phyloP scores from a whole-genome alignment of 106 monocot species.

The Dendrobium catenatum region DNA sequence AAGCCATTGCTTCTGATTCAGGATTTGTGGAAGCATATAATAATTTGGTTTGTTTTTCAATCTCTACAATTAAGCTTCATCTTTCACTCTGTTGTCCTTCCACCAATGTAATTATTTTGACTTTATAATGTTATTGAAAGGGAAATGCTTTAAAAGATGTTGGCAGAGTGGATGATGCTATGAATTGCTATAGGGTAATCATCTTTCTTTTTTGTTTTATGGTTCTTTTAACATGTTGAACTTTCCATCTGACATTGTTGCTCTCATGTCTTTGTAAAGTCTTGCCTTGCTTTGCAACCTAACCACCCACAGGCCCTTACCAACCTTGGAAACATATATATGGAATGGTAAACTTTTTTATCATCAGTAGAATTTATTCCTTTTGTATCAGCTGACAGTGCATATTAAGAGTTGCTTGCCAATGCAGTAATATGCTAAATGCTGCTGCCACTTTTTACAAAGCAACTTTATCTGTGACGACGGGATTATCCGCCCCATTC shows the following conservation, averaged over 20 bases:
- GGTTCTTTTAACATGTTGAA: background rate
- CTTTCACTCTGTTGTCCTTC: background rate
- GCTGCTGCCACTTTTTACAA: constrained; percentile 77
- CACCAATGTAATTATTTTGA: background rate
- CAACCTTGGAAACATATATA: constrained; percentile 90
- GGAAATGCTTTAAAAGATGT: constrained; percentile 95
- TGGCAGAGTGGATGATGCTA: constrained; percentile 84
- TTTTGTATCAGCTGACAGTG: background rate
- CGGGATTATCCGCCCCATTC: constrained; percentile 88
- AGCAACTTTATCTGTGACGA: constrained; percentile 75
- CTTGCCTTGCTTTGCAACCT: constrained; percentile 79
- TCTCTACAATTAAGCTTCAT: background rate
- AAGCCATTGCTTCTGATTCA: constrained; percentile 74
- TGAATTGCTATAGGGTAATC: constrained; percentile 62
- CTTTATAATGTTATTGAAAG: constrained; percentile 13
- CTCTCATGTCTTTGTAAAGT: constrained; percentile 30
- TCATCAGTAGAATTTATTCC: background rate
- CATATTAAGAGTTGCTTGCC: background rate
- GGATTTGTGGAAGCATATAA: constrained; percentile 88
- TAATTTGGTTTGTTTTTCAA: constrained; percentile 53
- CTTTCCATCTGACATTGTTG: background rate
- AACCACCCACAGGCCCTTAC: constrained; percentile 94
- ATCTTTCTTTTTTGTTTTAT: constrained; percentile 1
- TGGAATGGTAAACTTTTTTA: constrained; percentile 58
- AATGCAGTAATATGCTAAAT: constrained; percentile 72